Conservation (phyloP, 148 eudicot species). For the Rhododendron kiyosumense region DNA sequence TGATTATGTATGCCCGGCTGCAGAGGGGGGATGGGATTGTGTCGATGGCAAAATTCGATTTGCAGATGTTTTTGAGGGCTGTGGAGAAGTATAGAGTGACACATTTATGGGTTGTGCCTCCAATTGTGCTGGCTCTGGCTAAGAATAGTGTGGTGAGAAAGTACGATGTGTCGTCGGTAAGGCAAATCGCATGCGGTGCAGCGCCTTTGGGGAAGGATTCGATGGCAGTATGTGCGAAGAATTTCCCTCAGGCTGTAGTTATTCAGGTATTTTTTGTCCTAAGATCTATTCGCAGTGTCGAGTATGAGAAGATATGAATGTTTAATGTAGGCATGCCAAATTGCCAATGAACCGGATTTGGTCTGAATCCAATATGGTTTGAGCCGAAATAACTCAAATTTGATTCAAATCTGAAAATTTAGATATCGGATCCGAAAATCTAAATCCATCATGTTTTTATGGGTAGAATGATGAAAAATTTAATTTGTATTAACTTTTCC, state of each 20-base stretch:
- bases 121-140: slow-evolving; percentile 59
- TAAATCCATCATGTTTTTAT: too few relatives aligned
- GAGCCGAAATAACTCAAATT: background rate
- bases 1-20: slow-evolving; percentile 48
- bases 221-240: slow-evolving; percentile 59
- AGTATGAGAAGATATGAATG: background rate
- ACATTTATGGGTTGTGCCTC: slow-evolving; percentile 75
- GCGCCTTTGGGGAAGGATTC: slow-evolving; percentile 74
- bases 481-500: too few relatives aligned
- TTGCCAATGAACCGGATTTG: background rate
- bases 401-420: too few relatives aligned
- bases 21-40: slow-evolving; percentile 56
- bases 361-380: too few relatives aligned
- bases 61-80: slow-evolving; percentile 52
- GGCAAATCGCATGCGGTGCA: slow-evolving; percentile 67
- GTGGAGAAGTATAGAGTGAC: slow-evolving; percentile 56
- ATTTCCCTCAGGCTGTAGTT: slow-evolving; percentile 41
- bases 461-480: too few relatives aligned
- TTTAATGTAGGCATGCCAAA: too few relatives aligned
- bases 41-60: slow-evolving; percentile 48
- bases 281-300: background rate
- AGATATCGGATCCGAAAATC: background rate
- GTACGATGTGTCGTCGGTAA: slow-evolving; percentile 62
- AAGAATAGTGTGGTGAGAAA: slow-evolving; percentile 52
- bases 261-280: slow-evolving; percentile 33